These are phyloP conservation scores for Didymosphaeria variabile DNA, from an alignment of 2,329 filamentous ascomycete species.

Conservation along the genomic window DNA sequence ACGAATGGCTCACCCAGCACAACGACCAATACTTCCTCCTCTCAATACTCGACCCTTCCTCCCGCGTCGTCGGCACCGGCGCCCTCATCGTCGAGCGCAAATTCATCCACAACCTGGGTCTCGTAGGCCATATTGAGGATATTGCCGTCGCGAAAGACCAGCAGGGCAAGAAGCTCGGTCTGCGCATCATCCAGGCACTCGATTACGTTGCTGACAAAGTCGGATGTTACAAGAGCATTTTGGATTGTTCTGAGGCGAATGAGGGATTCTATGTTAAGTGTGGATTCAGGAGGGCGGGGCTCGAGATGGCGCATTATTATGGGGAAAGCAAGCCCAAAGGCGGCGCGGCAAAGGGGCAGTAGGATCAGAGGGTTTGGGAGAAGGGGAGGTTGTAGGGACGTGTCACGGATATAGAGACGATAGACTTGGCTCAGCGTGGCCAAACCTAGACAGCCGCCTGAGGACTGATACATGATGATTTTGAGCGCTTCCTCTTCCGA, in stretches of 20 bases:
- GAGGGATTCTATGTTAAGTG: slow-evolving; percentile 99
- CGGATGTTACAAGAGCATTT: slow-evolving; percentile 95
- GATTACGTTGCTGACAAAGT: slow-evolving; percentile 87
- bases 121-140: slow-evolving; percentile 96
- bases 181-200: slow-evolving; percentile 92
- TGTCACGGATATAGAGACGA: background rate
- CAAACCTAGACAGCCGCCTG: background rate
- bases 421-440: background rate
- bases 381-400: slow-evolving; percentile 4
- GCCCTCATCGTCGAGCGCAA: slow-evolving; percentile 92
- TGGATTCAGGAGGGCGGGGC: slow-evolving; percentile 87
- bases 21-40: slow-evolving; percentile 86
- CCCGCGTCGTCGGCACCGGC: slow-evolving; percentile 85
- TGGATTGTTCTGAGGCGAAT: slow-evolving; percentile 95
- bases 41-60: slow-evolving; percentile 78
- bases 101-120: slow-evolving; percentile 83
- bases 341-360: slow-evolving; percentile 17
- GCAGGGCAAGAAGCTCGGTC: slow-evolving; percentile 95
- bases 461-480: background rate
- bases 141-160: slow-evolving; percentile 95
- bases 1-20: slow-evolving; percentile 79
- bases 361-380: background rate
- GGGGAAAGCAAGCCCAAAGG: slow-evolving; percentile 39
- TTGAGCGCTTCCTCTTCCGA: slow-evolving; percentile 66
- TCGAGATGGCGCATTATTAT: slow-evolving; percentile 98